These are phyloP conservation scores for Penicillium sp. DNA, from an alignment of 2,329 filamentous ascomycete species.

Conservation along the genomic window DNA sequence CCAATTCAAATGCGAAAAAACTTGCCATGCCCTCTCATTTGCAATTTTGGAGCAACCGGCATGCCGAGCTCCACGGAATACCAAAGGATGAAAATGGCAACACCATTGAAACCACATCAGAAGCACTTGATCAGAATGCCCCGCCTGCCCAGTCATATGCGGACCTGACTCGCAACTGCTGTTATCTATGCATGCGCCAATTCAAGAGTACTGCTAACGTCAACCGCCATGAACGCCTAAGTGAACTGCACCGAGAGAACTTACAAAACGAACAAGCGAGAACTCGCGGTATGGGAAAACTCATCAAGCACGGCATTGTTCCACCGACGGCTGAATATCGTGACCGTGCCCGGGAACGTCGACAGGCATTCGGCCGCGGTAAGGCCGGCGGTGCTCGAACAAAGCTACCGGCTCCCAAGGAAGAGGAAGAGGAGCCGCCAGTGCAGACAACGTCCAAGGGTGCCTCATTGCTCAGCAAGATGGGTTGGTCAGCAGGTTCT, in stretches of 20 bases:
- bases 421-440: constrained; percentile 33
- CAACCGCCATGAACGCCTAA: constrained; percentile 63
- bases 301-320: constrained; percentile 47
- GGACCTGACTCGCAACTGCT: constrained; percentile 61
- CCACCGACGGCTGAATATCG: constrained; percentile 47
- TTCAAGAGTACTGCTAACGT: constrained; percentile 61
- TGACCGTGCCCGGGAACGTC: constrained; percentile 52
- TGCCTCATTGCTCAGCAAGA: constrained; percentile 55
- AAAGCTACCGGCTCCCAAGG: constrained; percentile 30
- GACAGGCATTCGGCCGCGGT: constrained; percentile 47
- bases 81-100: constrained; percentile 37
- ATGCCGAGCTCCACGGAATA: constrained; percentile 67
- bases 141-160: constrained; percentile 62
- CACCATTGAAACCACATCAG: constrained; percentile 17
- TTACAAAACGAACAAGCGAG: constrained; percentile 52
- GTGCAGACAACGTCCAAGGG: constrained; percentile 49
- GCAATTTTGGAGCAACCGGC: constrained; percentile 72
- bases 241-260: constrained; percentile 61
- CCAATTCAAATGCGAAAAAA: constrained; percentile 43
- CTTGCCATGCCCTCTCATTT: constrained; percentile 66
- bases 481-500: constrained; percentile 55
- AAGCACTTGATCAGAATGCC: constrained; percentile 28
- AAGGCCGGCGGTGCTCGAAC: constrained; percentile 25
- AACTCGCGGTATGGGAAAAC: constrained; percentile 44
- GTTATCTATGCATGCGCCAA: constrained; percentile 64